Evolutionary conservation across 495 filamentous ascomycete species (phyloP).

Genomic region (Xylaria acuta): DNA sequence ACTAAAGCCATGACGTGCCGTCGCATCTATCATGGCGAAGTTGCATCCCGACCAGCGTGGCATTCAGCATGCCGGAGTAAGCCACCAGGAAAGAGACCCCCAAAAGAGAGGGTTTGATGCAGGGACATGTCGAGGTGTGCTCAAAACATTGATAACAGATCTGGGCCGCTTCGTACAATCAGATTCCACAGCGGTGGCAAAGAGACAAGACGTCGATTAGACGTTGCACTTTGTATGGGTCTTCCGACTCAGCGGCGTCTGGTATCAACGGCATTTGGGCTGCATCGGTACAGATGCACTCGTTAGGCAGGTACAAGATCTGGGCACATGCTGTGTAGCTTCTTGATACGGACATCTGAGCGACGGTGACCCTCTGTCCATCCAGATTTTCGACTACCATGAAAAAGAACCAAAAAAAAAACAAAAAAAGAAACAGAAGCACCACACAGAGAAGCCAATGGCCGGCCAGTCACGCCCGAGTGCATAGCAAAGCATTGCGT

Average conservation of each 20-base stretch:
- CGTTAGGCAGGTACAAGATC: conserved; percentile 28
- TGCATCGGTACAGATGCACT: conserved; percentile 27
- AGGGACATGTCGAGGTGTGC: conserved; percentile 14
- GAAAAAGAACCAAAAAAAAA: no score
- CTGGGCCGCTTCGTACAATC: background rate
- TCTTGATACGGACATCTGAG: conserved; percentile 6
- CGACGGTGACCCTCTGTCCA: conserved; percentile 7
- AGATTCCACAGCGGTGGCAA: conserved; percentile 1
- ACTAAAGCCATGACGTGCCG: conserved; percentile 8
- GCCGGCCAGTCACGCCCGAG: conserved; percentile 4
- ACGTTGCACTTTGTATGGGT: conserved; percentile 20
- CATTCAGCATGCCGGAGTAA: conserved; percentile 18
- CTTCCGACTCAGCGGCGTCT: conserved; percentile 23
- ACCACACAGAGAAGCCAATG: background rate
- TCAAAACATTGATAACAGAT: conserved; percentile 11
- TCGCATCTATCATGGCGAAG: background rate
- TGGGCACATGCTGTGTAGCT: conserved; percentile 27
- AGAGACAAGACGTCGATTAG: background rate
- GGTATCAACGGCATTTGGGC: conserved; percentile 25
- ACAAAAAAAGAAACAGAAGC: background rate
- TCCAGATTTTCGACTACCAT: background rate
- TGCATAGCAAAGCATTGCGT: conserved; percentile 8
- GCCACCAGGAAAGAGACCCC: conserved; percentile 15
- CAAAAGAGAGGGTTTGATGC: background rate
- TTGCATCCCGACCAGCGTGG: conserved; percentile 22